phyloP scores from a whole-genome alignment of 2,329 filamentous ascomycete species.

The Arachnopeziza araneosa region DNA sequence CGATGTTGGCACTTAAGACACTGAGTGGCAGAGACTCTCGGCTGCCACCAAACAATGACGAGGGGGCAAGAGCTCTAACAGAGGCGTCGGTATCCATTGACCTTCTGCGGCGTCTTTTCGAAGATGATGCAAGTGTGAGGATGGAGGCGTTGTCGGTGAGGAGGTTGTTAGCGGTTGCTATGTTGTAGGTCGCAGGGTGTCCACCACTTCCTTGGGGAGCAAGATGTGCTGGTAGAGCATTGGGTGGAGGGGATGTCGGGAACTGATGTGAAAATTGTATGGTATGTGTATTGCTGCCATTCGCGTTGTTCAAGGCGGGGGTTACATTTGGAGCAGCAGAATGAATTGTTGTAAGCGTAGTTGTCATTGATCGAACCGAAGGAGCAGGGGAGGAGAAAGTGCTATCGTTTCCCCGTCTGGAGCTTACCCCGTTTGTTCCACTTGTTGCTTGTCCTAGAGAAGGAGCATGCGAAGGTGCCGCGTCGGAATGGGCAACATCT shows the following conservation, averaged over 20 bases:
- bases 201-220: slow-evolving; percentile 41
- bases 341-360: slow-evolving; percentile 80
- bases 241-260: slow-evolving; percentile 58
- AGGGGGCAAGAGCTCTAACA: slow-evolving; percentile 76
- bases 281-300: slow-evolving; percentile 24
- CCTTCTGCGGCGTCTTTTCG: slow-evolving; percentile 68
- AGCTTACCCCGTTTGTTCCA: slow-evolving; percentile 61
- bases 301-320: slow-evolving; percentile 35
- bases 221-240: slow-evolving; percentile 67
- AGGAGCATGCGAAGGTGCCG: slow-evolving; percentile 66
- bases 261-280: slow-evolving; percentile 64
- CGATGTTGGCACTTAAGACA: slow-evolving; percentile 67
- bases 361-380: slow-evolving; percentile 74
- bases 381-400: slow-evolving; percentile 80
- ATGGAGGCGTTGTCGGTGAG: slow-evolving; percentile 83
- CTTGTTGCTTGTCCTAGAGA: slow-evolving; percentile 68
- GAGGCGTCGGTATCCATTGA: slow-evolving; percentile 84
- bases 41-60: slow-evolving; percentile 75
- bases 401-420: slow-evolving; percentile 64
- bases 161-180: slow-evolving; percentile 76
- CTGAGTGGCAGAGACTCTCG: slow-evolving; percentile 75
- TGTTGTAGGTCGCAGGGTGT: slow-evolving; percentile 66
- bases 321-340: slow-evolving; percentile 55
- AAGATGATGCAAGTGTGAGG: slow-evolving; percentile 76
- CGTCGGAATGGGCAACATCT: slow-evolving; percentile 63